Base-by-base conservation (phyloP, 805 yeast genomes). In the Starmerella bombicola region DNA sequence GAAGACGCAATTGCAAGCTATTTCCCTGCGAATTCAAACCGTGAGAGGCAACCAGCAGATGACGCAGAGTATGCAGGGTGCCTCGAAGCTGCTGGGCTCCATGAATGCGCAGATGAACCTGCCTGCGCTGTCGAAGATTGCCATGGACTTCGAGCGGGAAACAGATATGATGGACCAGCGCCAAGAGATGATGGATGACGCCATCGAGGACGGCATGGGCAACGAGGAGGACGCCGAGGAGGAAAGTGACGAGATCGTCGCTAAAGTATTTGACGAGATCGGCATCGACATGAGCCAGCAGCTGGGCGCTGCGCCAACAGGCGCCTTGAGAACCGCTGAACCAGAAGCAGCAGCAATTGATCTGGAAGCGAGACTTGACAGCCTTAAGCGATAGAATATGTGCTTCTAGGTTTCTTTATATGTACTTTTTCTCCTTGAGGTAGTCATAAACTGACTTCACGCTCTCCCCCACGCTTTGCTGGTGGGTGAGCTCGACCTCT, bases 101-200 rank as follows among this genome's bases (percentile, higher is more conserved):
- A 81, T 91, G 93, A 91, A 91, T 60, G 67, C 78, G 54, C 74
- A 75, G 42, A 80, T 91, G 93, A 91, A 93, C 56, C 63, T 91
- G 47, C 95, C 95, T 1, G 93, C 82, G 51, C 65, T 91, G 46
- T 79, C 83, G 42, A 72, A 79, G 46, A 91, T 91, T 17, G 84
- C 96, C 2, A 86, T 83, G 80, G 97, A 91, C 54, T 91, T 91
- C 60, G 94, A 91, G 55, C 76, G 74, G 54, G 94, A 88, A 56
- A 83, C 81, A 61, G 98, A 93, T 57, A 66, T 93, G 53, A 91
- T 91, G 97, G 96, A 88, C 60, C 98, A 91, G 64, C 78, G 94
- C 55, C 97, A 93, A 61, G 99, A 93, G 59, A 83, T 93, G 74
- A 91, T 91, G 80, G 98, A 91, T 58, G 98, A 91, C 58, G 93